phyloP scores from a whole-genome alignment of 169 alveolate genomes.

The Miamiensis avidus region DNA sequence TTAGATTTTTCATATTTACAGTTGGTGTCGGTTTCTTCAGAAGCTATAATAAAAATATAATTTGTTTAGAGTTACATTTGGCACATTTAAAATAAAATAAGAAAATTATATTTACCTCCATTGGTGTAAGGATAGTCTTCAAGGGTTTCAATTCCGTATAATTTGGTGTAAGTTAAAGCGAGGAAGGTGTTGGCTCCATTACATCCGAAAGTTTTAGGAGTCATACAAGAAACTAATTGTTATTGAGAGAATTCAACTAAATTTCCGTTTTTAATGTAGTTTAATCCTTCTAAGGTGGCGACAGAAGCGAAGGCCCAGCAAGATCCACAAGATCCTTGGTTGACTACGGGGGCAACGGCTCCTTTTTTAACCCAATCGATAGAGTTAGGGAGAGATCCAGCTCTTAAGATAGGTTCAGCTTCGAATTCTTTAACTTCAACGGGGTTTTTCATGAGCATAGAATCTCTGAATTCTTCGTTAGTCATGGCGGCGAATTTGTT shows the following conservation, averaged over 20 bases:
- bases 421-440: background rate
- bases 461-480: conserved; percentile 10
- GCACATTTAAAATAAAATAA: conserved; percentile 59
- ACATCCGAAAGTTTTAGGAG: conserved; percentile 19
- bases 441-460: background rate
- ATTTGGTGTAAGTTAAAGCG: background rate
- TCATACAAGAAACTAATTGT: conserved; percentile 34
- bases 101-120: too few relatives aligned
- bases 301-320: conserved; percentile 73
- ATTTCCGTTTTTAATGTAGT: conserved; percentile 40
- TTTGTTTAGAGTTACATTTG: too few relatives aligned
- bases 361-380: conserved; percentile 50
- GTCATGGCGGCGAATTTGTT: conserved; percentile 4
- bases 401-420: background rate
- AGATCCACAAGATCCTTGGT: conserved; percentile 53
- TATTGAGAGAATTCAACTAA: conserved; percentile 36
- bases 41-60: background rate
- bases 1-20: background rate
- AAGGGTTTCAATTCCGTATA: conserved; percentile 5
- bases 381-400: conserved; percentile 4
- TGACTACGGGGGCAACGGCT: conserved; percentile 20
- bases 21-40: background rate
- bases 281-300: conserved; percentile 44
- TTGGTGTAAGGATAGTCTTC: background rate
- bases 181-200: conserved; percentile 1